These are phyloP conservation scores for Amphicarpaea edgeworthii DNA, from an alignment of 306 rosid genomes.

Conservation along the genomic window DNA sequence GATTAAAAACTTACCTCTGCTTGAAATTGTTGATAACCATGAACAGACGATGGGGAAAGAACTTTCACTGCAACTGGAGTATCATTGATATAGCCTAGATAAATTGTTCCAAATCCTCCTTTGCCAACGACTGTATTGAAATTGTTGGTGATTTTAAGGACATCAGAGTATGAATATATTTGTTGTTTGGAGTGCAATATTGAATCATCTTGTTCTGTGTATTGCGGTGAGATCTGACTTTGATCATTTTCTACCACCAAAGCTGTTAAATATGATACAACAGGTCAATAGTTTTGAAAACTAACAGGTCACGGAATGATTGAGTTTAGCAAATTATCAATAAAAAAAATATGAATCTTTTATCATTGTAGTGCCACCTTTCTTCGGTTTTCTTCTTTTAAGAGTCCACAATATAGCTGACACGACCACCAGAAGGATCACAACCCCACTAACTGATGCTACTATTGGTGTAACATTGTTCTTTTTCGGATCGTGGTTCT, in stretches of 20 bases:
- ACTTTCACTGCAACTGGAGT: slow-evolving; percentile 65
- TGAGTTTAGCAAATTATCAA: not conserved
- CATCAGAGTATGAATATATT: slow-evolving; percentile 48
- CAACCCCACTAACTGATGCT: slow-evolving; percentile 50
- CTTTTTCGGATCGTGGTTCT: no score
- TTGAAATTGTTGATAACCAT: slow-evolving; percentile 59
- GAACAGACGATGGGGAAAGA: slow-evolving; percentile 55
- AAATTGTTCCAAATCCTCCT: slow-evolving; percentile 62
- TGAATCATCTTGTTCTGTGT: not conserved
- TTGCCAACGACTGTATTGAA: slow-evolving; percentile 46
- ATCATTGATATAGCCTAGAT: slow-evolving; percentile 44
- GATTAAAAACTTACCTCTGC: slow-evolving; percentile 53
- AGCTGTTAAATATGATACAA: not conserved
- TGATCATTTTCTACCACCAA: not conserved
- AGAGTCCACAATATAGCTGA: slow-evolving; percentile 23
- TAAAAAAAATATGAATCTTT: no score
- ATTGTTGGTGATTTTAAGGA: slow-evolving; percentile 54
- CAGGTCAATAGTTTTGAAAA: not conserved
- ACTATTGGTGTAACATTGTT: slow-evolving; percentile 22
- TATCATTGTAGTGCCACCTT: not conserved
- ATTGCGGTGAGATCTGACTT: not conserved
- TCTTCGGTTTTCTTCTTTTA: slow-evolving; percentile 32
- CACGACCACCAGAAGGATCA: slow-evolving; percentile 25
- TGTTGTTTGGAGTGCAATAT: not conserved
- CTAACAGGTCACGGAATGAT: not conserved